Conservation (phyloP, 352 stramenopile genomes). For the Poterioochromonas sp. region DNA sequence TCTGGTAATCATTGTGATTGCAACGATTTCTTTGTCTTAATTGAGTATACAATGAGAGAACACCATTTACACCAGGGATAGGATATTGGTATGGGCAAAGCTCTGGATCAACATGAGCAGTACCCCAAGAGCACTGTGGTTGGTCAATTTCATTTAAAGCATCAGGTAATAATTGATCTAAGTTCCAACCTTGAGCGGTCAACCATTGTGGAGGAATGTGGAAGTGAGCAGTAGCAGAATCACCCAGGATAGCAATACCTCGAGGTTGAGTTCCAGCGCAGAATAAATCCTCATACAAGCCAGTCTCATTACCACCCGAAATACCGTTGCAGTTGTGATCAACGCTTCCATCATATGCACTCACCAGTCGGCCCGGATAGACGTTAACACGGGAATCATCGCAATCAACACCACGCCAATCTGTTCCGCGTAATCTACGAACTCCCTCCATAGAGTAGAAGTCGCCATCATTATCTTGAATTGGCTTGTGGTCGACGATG, state of each 20-base stretch:
- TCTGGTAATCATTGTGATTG: slow-evolving; percentile 37
- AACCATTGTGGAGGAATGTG: slow-evolving; percentile 37
- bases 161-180: slow-evolving; percentile 30
- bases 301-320: not conserved
- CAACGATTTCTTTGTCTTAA: slow-evolving; percentile 31
- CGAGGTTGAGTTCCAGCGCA: slow-evolving; percentile 24
- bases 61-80: not conserved
- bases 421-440: slow-evolving; percentile 25
- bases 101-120: slow-evolving; percentile 5
- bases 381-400: slow-evolving; percentile 18
- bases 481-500: slow-evolving; percentile 23
- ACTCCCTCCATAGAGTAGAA: not conserved
- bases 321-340: slow-evolving; percentile 42
- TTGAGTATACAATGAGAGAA: slow-evolving; percentile 10
- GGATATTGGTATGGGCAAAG: slow-evolving; percentile 15
- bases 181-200: slow-evolving; percentile 30
- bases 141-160: slow-evolving; percentile 35
- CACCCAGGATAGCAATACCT: slow-evolving; percentile 34
- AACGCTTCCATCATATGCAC: not conserved
- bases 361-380: slow-evolving; percentile 27
- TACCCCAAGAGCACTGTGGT: slow-evolving; percentile 37
- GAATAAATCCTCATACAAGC: slow-evolving; percentile 35
- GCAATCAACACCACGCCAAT: slow-evolving; percentile 36
- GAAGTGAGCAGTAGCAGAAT: slow-evolving; percentile 37
- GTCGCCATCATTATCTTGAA: slow-evolving; percentile 34